phyloP scores from a whole-genome alignment of 305 asterid genomes.

The Rubia occidens region DNA sequence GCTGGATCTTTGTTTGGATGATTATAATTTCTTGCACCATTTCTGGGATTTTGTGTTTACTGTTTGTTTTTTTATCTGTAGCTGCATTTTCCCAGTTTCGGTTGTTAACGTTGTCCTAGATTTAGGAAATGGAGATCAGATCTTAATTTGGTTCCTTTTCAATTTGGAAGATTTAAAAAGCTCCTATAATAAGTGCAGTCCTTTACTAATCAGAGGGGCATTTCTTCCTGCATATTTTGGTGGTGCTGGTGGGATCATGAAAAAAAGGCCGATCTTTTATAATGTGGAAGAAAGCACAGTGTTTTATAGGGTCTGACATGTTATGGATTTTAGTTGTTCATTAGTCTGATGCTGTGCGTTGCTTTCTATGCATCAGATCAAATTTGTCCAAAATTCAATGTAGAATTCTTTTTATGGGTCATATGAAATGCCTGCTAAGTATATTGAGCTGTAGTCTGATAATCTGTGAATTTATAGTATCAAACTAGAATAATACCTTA shows the following conservation, averaged over 20 bases:
- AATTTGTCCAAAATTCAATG: slow-evolving; percentile 6
- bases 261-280: not conserved
- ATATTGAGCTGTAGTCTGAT: not conserved
- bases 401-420: not conserved
- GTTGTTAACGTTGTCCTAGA: not conserved
- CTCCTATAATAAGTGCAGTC: not conserved
- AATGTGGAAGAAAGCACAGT: not conserved
- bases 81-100: slow-evolving; percentile 3
- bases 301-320: not conserved
- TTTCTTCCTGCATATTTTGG: not conserved
- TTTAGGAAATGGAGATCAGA: slow-evolving; percentile 7
- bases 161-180: not conserved
- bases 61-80: slow-evolving; percentile 11
- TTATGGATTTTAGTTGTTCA: not conserved
- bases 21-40: not conserved
- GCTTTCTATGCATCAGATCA: slow-evolving; percentile 10
- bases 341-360: not conserved
- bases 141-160: not conserved
- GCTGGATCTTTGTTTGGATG: slow-evolving; percentile 7
- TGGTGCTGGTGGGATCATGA: not conserved
- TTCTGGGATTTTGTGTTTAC: not conserved
- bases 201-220: not conserved
- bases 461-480: not conserved
- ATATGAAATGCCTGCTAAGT: not conserved
- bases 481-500: not conserved